Percentiles rank a stretch among this genome's conserved stretches.
phyloP scores from a whole-genome alignment of 768 basidiomycete species.

The Naganishia randhawae region DNA sequence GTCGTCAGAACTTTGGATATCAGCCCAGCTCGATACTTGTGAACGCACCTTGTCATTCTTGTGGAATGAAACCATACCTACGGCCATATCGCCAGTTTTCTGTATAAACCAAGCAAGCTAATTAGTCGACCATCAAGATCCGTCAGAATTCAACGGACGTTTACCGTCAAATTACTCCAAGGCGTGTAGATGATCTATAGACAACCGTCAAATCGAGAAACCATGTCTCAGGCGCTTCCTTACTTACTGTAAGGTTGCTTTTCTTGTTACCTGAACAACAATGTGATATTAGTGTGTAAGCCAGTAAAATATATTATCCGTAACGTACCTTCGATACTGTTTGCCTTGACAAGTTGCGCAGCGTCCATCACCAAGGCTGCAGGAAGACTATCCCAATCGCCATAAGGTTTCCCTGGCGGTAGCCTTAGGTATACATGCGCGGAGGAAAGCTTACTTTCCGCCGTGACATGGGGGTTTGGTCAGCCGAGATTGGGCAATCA shows the following conservation, averaged over 20 bases:
- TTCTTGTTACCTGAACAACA: conserved; percentile 81
- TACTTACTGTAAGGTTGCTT: conserved; percentile 66
- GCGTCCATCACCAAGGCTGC: conserved; percentile 73
- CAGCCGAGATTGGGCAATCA: neutral
- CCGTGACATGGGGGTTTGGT: neutral
- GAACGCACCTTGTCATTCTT: conserved; percentile 77
- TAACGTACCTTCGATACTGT: conserved; percentile 80
- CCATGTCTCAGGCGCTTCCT: neutral
- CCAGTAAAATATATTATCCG: too few relatives aligned
- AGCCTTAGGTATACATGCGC: conserved; percentile 96
- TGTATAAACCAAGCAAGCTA: conserved; percentile 43
- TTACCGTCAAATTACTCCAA: conserved; percentile 82
- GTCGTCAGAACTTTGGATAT: neutral
- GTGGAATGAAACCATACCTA: conserved; percentile 93
- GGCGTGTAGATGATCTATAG: conserved; percentile 79
- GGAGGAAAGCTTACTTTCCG: conserved; percentile 63
- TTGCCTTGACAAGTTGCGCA: conserved; percentile 94
- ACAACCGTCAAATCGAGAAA: neutral
- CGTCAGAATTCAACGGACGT: neutral
- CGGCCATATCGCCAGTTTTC: conserved; percentile 98
- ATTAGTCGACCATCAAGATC: neutral
- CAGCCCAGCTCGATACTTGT: too few relatives aligned
- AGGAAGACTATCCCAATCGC: conserved; percentile 78
- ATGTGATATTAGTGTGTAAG: neutral
- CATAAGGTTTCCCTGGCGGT: conserved; percentile 62